phyloP scores from a whole-genome alignment of 2,329 filamentous ascomycete species.

The Celoporthe dispersa region DNA sequence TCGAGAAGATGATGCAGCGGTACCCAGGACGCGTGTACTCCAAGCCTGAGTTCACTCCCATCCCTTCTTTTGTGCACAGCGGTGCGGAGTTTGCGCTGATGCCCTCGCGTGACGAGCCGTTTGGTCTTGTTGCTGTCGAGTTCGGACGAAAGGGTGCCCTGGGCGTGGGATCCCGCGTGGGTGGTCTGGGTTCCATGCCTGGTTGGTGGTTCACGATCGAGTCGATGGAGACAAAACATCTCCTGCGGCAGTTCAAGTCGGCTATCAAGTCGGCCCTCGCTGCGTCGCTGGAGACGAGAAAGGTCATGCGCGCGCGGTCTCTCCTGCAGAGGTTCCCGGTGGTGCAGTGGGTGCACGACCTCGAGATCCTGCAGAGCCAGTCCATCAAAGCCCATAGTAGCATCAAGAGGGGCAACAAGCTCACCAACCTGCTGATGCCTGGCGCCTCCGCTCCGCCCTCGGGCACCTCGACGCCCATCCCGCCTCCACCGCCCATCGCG shows the following conservation, averaged over 20 bases:
- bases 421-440: constrained; percentile 14
- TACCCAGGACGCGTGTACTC: constrained; percentile 70
- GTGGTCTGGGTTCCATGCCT: constrained; percentile 72
- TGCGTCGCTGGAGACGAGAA: constrained; percentile 58
- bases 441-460: constrained; percentile 6
- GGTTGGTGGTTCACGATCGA: constrained; percentile 66
- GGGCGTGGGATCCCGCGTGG: constrained; percentile 67
- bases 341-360: constrained; percentile 66
- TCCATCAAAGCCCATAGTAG: constrained; percentile 48
- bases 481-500: constrained; percentile 7
- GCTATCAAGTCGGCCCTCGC: constrained; percentile 63
- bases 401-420: constrained; percentile 11
- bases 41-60: constrained; percentile 69
- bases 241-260: constrained; percentile 66
- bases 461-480: constrained; percentile 6
- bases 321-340: constrained; percentile 69
- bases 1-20: constrained; percentile 65
- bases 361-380: constrained; percentile 63
- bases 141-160: constrained; percentile 70
- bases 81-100: constrained; percentile 72
- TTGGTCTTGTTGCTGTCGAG: constrained; percentile 70
- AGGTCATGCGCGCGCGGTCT: constrained; percentile 66
- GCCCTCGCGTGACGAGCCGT: constrained; percentile 71
- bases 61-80: constrained; percentile 69
- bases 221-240: constrained; percentile 63